Conservation (phyloP, 2,329 filamentous ascomycete genomes). For the Nigrospora sphaerica region DNA sequence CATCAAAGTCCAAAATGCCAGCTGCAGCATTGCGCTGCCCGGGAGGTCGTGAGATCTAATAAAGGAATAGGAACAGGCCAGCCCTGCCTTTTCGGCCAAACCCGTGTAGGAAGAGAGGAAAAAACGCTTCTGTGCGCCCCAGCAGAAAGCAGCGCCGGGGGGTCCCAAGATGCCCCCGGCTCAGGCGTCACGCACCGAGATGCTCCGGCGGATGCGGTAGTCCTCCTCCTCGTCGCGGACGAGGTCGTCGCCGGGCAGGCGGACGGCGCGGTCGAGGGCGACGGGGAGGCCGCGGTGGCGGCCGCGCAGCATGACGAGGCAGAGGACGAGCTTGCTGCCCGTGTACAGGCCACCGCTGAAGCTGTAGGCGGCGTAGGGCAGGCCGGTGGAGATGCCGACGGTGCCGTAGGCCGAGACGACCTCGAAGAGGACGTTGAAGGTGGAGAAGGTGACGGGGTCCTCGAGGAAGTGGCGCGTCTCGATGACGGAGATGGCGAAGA, state of each 20-base stretch:
- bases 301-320: conserved; percentile 49
- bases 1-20: no score
- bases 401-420: conserved; percentile 52
- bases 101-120: no score
- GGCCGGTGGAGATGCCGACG: conserved; percentile 53
- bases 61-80: no score
- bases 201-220: conserved; percentile 27
- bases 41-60: no score
- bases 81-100: no score
- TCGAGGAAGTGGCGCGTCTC: conserved; percentile 47
- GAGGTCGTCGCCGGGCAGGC: conserved; percentile 32
- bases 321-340: conserved; percentile 50
- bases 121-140: no score
- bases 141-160: no score
- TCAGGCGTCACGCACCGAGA: conserved; percentile 14
- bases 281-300: conserved; percentile 50
- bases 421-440: conserved; percentile 56
- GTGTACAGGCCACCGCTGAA: conserved; percentile 47
- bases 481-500: conserved; percentile 53
- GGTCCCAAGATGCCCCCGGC: no score
- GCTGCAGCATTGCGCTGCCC: no score
- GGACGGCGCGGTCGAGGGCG: conserved; percentile 45
- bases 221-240: conserved; percentile 33
- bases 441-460: conserved; percentile 45
- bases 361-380: conserved; percentile 45